Base-by-base conservation (phyloP, 2,329 filamentous ascomycete genomes). In the Zymoseptoria brevis region DNA sequence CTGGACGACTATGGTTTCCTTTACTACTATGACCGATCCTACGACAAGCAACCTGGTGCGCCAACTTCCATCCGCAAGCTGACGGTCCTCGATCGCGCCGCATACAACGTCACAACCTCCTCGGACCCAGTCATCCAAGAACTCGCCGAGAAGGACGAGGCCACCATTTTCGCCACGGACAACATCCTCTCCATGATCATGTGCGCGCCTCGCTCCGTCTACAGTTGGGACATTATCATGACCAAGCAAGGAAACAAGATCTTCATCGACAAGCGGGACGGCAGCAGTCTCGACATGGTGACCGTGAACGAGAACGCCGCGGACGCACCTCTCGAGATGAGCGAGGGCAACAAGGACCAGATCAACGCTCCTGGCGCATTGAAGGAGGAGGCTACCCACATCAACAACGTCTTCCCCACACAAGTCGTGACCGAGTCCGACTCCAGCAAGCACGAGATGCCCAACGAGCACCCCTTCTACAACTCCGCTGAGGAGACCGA, bases 361-460 rank as follows among this genome's bases (percentile, higher is more conserved):
- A 88, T 99, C 78, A 99, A 99, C 84, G 91, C 91, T 72, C 94
- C 94, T n/a, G 79, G 81, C 57, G 90, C 92, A 57, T 86, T 99
- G 59, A 93, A 95, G 71, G 88, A 96, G 76, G 94, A 99, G 79
- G 94, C 94, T 57, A 99, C 94, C 56, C 95, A 96, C 81, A 99
- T 99, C 84, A 99, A 99, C 85, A 94, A 97, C 83, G 96, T 97
- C 81, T 99, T 99, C 76, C 89, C 90, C 68, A 90, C 96, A 76
- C 94, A 99, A 81, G 90, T 95, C 55, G 92, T 99, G 66, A 77
- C 85, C 69, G 94, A 99, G 80, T 88, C 82, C 67, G 84, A 90
- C 64, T 82, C 79, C 63, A 80, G 85, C 74, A 95, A 94, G 81
- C 81, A 91, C 65, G 84, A 89, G 68, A 94, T 97, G 86, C 72